Evolutionary conservation across 2,329 filamentous ascomycete genomes (phyloP).

Genomic region (Trichoderma arundinaceum): DNA sequence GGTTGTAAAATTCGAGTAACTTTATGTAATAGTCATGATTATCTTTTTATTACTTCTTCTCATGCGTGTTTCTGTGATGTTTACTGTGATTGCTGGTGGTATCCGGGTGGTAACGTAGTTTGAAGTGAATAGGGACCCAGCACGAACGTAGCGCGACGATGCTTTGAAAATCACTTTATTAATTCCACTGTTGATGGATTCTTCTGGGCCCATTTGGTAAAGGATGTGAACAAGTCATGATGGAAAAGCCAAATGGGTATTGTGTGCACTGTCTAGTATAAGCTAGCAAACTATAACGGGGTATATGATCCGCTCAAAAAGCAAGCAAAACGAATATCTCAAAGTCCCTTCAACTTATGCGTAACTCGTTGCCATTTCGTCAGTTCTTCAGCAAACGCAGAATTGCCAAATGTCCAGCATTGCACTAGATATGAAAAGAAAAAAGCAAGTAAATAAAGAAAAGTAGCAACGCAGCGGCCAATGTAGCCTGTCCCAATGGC

Average conservation of each 20-base stretch:
- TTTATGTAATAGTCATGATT: conserved; percentile 28
- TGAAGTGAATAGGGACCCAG: not conserved
- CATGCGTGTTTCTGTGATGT: not conserved
- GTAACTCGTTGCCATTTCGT: not conserved
- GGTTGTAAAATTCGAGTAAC: conserved; percentile 8
- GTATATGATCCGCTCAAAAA: too few species aligned
- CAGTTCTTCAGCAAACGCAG: not conserved
- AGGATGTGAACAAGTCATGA: not conserved
- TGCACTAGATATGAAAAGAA: not conserved
- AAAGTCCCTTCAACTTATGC: not conserved
- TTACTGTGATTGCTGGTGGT: not conserved
- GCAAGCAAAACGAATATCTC: not conserved
- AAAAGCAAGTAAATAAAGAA: not conserved
- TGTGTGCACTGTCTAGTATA: not conserved
- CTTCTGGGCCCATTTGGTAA: too few species aligned
- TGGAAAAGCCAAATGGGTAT: conserved; percentile 16
- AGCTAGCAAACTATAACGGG: not conserved
- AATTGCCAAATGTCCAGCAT: not conserved
- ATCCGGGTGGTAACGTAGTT: too few species aligned
- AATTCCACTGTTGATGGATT: not conserved
- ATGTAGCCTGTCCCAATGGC: not conserved
- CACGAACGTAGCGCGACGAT: not conserved
- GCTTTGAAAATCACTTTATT: not conserved
- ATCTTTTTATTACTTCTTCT: not conserved
- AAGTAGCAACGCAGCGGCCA: not conserved